Conservation (phyloP, 208 protist species). For the Herpetomonas tarakana region DNA sequence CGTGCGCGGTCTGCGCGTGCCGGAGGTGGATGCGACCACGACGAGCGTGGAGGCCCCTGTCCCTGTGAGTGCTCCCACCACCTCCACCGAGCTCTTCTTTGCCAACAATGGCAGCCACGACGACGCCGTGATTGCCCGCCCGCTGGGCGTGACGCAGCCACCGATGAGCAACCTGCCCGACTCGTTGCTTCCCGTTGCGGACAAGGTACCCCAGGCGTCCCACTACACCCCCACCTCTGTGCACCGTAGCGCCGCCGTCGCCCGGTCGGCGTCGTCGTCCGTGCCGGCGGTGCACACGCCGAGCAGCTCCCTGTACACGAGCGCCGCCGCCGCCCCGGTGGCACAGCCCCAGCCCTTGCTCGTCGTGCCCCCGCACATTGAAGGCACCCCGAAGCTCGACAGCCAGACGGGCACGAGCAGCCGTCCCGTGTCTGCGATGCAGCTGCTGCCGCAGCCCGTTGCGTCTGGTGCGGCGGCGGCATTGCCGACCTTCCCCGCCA, state of each 20-base stretch:
- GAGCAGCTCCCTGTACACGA: slow-evolving; percentile 19
- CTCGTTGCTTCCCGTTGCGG: slow-evolving; percentile 16
- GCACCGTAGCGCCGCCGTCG: neutral
- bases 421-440: slow-evolving; percentile 5
- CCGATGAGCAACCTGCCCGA: neutral
- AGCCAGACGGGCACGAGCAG: slow-evolving; percentile 11
- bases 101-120: slow-evolving; percentile 11
- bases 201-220: neutral
- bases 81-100: slow-evolving; percentile 4
- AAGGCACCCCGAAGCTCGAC: slow-evolving; percentile 16
- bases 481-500: neutral
- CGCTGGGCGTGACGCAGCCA: neutral
- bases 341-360: slow-evolving; percentile 30
- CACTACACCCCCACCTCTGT: slow-evolving; percentile 8
- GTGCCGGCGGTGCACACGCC: slow-evolving; percentile 9
- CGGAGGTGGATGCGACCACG: neutral
- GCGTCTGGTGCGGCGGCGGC: slow-evolving; percentile 3
- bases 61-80: neutral
- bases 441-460: slow-evolving; percentile 8
- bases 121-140: neutral
- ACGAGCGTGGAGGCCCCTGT: slow-evolving; percentile 3
- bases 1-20: slow-evolving; percentile 7
- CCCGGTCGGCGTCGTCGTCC: slow-evolving; percentile 13
- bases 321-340: slow-evolving; percentile 14
- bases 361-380: slow-evolving; percentile 25